Conservation (phyloP, 2,329 filamentous ascomycete genomes). For the Colletotrichum somersetense region DNA sequence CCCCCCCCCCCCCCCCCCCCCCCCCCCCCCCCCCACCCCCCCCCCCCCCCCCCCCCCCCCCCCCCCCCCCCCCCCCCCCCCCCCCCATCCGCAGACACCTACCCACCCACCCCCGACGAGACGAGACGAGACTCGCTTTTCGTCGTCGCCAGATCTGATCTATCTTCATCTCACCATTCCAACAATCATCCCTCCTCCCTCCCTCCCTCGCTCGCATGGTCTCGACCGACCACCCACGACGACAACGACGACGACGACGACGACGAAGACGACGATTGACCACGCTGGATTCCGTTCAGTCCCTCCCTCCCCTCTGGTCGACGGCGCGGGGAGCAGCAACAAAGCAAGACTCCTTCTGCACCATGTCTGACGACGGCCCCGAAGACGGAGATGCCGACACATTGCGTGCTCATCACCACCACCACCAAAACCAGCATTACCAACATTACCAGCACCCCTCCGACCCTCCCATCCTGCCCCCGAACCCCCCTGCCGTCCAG, state of each 20-base stretch:
- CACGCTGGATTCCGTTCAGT: background rate
- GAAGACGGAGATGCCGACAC: slow-evolving; percentile 2
- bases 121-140: background rate
- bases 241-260: no score
- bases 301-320: background rate
- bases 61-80: background rate
- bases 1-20: background rate
- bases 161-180: background rate
- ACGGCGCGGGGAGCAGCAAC: background rate
- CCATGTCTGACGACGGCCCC: background rate
- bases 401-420: background rate
- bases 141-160: no score
- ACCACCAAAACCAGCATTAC: background rate
- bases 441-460: background rate
- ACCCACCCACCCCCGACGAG: background rate
- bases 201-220: background rate
- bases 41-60: slow-evolving; percentile 3
- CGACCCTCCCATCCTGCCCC: background rate
- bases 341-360: background rate
- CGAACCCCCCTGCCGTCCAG: background rate
- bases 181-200: background rate
- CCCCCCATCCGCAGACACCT: background rate
- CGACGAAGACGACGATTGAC: no score
- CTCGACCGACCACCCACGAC: background rate
- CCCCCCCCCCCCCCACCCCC: background rate